Percentiles rank a stretch among this genome's conserved stretches.
These are phyloP conservation scores for Otatea glauca DNA, from an alignment of 176 grass and related monocot species.

Conservation along the genomic window DNA sequence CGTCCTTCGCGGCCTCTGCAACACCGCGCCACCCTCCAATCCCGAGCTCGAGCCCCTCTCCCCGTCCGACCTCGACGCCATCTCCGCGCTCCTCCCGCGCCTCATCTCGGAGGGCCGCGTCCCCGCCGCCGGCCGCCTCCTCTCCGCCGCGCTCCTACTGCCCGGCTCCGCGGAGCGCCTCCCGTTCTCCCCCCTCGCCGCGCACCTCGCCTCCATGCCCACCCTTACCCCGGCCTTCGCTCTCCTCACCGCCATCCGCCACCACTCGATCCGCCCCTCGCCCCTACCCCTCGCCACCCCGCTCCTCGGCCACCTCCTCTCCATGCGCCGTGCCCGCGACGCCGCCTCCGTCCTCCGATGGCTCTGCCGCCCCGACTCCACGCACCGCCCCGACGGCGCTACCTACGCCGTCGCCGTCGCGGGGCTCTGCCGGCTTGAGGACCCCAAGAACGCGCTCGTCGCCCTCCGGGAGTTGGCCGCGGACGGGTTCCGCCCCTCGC, in stretches of 20 bases:
- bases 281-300: slow-evolving; percentile 52
- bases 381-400: slow-evolving; percentile 38
- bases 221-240: slow-evolving; percentile 49
- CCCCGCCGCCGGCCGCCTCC: slow-evolving; percentile 56
- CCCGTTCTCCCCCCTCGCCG: slow-evolving; percentile 40
- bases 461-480: slow-evolving; percentile 45
- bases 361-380: slow-evolving; percentile 61
- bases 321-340: slow-evolving; percentile 40
- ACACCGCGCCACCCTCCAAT: not conserved
- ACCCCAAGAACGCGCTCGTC: slow-evolving; percentile 40
- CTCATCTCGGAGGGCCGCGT: slow-evolving; percentile 42
- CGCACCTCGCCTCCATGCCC: slow-evolving; percentile 58
- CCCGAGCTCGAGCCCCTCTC: slow-evolving; percentile 37
- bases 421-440: slow-evolving; percentile 55
- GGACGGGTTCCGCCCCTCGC: slow-evolving; percentile 27
- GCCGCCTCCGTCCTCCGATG: slow-evolving; percentile 55
- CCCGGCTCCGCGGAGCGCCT: slow-evolving; percentile 46
- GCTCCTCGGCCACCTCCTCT: slow-evolving; percentile 50
- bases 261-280: slow-evolving; percentile 49
- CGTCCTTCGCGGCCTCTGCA: slow-evolving; percentile 29
- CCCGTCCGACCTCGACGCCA: slow-evolving; percentile 33
- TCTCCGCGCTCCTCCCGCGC: slow-evolving; percentile 50
- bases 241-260: slow-evolving; percentile 53
- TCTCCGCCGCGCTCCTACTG: slow-evolving; percentile 50
- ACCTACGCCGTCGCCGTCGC: slow-evolving; percentile 42